Conservation (phyloP, 192 early-diverging fungal genomes). For the Cetraspora pellucida region DNA sequence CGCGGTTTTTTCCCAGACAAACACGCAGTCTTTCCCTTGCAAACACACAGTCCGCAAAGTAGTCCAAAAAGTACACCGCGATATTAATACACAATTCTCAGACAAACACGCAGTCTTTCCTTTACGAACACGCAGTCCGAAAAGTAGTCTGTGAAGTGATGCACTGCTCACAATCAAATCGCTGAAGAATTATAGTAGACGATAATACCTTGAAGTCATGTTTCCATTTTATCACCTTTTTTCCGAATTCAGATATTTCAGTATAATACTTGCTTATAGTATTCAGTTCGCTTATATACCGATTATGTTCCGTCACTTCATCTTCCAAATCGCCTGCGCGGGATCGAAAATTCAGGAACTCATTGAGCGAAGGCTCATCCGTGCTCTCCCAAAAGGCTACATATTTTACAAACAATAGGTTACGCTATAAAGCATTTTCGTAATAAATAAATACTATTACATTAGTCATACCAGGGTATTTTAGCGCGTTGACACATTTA, state of each 20-base stretch:
- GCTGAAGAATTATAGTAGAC: neutral
- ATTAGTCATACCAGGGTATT: slow-evolving; percentile 13
- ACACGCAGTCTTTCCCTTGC: slow-evolving; percentile 18
- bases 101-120: slow-evolving; percentile 22
- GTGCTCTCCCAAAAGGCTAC: slow-evolving; percentile 29
- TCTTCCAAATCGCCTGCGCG: slow-evolving; percentile 23
- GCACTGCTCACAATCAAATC: neutral
- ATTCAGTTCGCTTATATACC: slow-evolving; percentile 23
- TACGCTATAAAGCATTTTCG: slow-evolving; percentile 12
- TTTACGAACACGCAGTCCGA: slow-evolving; percentile 7
- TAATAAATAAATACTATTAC: slow-evolving; percentile 14
- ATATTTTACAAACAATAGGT: slow-evolving; percentile 19
- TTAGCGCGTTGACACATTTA: slow-evolving; percentile 3
- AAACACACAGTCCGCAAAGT: slow-evolving; percentile 13
- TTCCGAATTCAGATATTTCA: slow-evolving; percentile 26
- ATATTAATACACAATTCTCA: neutral
- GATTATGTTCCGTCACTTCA: slow-evolving; percentile 21
- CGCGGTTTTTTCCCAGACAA: slow-evolving; percentile 21
- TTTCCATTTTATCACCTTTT: slow-evolving; percentile 28
- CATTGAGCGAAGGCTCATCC: slow-evolving; percentile 29
- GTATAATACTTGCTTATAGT: slow-evolving; percentile 22
- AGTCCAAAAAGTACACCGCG: neutral
- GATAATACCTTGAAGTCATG: slow-evolving; percentile 23
- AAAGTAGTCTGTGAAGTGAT: slow-evolving; percentile 17
- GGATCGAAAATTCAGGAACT: slow-evolving; percentile 29